Conservation (phyloP, 192 early-diverging fungal species). For the Coemansia sp. region DNA sequence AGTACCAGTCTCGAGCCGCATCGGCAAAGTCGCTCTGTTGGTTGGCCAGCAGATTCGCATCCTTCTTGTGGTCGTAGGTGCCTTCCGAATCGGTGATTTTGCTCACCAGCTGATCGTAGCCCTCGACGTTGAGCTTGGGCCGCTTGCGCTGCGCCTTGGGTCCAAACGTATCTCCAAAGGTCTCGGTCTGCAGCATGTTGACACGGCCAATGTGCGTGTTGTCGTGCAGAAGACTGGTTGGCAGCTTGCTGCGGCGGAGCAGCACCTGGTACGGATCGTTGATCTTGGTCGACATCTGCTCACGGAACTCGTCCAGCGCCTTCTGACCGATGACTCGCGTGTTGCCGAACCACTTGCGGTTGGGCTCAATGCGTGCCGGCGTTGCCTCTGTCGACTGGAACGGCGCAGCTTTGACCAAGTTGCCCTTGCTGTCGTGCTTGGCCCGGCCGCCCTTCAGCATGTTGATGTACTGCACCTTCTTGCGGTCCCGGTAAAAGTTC, state of each 20-base stretch:
- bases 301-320: constrained; percentile 87
- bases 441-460: constrained; percentile 90
- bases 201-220: constrained; percentile 69
- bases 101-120: constrained; percentile 76
- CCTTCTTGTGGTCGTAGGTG: constrained; percentile 65
- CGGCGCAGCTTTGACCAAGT: constrained; percentile 85
- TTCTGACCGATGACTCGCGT: constrained; percentile 96
- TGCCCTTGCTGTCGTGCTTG: constrained; percentile 78
- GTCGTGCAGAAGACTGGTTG: constrained; percentile 84
- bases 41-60: constrained; percentile 74
- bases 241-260: constrained; percentile 90
- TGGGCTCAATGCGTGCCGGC: constrained; percentile 83
- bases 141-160: constrained; percentile 91
- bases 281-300: constrained; percentile 78
- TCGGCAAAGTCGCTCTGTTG: constrained; percentile 67
- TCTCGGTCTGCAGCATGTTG: constrained; percentile 93
- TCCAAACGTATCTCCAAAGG: constrained; percentile 91
- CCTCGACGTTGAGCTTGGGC: constrained; percentile 76
- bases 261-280: constrained; percentile 97
- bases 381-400: constrained; percentile 81
- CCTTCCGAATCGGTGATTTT: constrained; percentile 65
- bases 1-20: constrained; percentile 79
- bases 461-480: constrained; percentile 88
- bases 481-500: constrained; percentile 98
- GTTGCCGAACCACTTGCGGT: constrained; percentile 98